Evolutionary conservation across 176 grass and related monocot genomes (phyloP).

Genomic region (Alloteropsis semialata): DNA sequence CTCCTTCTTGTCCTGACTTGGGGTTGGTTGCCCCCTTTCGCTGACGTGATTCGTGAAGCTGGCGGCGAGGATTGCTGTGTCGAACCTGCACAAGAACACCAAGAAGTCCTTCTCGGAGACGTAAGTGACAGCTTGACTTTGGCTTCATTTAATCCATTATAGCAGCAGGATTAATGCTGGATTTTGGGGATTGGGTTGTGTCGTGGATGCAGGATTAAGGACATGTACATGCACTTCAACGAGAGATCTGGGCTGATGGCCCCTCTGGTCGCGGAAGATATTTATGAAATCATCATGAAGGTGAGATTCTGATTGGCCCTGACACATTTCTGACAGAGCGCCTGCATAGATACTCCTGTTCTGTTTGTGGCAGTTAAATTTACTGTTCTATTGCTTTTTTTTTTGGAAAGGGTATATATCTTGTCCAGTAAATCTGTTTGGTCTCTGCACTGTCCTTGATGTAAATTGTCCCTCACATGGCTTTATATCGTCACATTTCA

Average conservation of each 20-base stretch:
- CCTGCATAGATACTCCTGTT: not conserved
- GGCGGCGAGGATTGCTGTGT: constrained; percentile 90
- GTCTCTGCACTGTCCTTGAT: not conserved
- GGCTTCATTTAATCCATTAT: not conserved
- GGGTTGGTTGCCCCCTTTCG: not conserved
- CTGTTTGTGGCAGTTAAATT: not conserved
- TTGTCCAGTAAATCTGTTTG: not conserved
- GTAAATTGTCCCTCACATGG: not conserved
- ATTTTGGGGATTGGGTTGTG: not conserved
- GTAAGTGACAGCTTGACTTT: constrained; percentile 10
- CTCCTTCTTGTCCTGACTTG: not conserved
- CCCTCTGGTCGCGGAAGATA: constrained; percentile 77
- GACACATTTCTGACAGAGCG: constrained; percentile 4
- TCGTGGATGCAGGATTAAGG: constrained; percentile 68
- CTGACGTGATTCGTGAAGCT: constrained; percentile 37
- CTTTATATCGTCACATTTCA: constrained; percentile 38
- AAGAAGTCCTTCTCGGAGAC: constrained; percentile 95
- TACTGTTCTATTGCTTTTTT: not conserved
- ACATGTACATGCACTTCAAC: constrained; percentile 69
- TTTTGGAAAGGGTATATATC: not conserved
- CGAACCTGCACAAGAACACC: constrained; percentile 97
- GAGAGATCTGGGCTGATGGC: constrained; percentile 75
- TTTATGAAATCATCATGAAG: constrained; percentile 95
- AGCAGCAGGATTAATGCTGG: not conserved
- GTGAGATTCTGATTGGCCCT: constrained; percentile 8